Conservation (phyloP, 179 eudicot species). For the Amaranthus tricolor region DNA sequence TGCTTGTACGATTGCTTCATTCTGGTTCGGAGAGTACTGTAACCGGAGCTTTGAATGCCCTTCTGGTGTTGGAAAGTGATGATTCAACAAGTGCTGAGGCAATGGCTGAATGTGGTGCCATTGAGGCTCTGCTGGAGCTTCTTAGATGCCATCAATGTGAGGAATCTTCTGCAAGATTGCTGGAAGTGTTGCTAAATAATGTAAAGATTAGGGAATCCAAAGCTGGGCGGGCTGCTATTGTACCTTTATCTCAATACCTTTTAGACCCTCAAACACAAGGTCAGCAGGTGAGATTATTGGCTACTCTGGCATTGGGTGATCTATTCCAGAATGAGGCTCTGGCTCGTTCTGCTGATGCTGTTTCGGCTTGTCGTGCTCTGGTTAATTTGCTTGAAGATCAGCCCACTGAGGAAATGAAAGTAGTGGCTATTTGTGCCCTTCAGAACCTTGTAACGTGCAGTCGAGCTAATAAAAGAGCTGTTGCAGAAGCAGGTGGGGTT, state of each 20-base stretch:
- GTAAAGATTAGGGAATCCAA: constrained; percentile 90
- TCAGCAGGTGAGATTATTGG: constrained; percentile 87
- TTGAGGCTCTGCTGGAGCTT: constrained; percentile 91
- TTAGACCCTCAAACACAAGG: constrained; percentile 98
- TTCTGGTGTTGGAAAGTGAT: constrained; percentile 88
- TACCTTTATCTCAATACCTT: constrained; percentile 91
- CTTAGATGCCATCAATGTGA: constrained; percentile 93
- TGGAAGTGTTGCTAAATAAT: constrained; percentile 85
- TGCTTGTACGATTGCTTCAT: constrained; percentile 86
- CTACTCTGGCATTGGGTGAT: constrained; percentile 94
- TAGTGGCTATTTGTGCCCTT: constrained; percentile 92
- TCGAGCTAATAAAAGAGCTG: constrained; percentile 94
- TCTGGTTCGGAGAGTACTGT: constrained; percentile 84
- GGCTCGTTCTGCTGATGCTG: constrained; percentile 89
- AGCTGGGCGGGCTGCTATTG: constrained; percentile 70
- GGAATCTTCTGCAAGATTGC: constrained; percentile 85
- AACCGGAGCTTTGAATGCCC: constrained; percentile 87
- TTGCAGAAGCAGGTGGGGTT: constrained; percentile 98
- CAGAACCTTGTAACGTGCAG: constrained; percentile 95
- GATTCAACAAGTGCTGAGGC: constrained; percentile 89
- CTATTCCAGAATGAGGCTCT: constrained; percentile 95
- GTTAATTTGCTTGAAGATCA: constrained; percentile 96
- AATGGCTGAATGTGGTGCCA: constrained; percentile 99
- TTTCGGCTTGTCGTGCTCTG: constrained; percentile 88
- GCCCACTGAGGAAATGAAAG: constrained; percentile 99